Percentiles rank a stretch among this genome's conserved stretches.
Conservation (phyloP, 2,329 filamentous ascomycete species). For the Penicillium sclerotigenum region DNA sequence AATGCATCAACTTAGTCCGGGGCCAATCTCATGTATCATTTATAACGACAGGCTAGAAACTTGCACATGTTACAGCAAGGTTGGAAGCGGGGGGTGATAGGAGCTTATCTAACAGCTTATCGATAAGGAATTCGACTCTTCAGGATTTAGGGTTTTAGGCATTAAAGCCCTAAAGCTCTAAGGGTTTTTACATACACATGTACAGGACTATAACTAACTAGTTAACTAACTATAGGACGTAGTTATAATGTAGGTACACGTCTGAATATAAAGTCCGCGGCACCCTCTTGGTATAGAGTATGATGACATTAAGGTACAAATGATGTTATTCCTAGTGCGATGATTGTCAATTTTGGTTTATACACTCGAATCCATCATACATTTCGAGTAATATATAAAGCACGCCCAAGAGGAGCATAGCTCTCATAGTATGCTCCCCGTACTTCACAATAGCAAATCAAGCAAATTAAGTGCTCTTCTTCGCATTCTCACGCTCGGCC, state of each 20-base stretch:
- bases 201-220: too few species aligned
- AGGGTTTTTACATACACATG: too few species aligned
- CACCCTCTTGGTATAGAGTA: too few species aligned
- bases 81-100: neutral
- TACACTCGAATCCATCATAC: neutral
- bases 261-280: too few species aligned
- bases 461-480: constrained; percentile 39
- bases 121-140: neutral
- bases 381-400: neutral
- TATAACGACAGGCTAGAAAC: too few species aligned
- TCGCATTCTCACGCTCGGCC: constrained; percentile 71
- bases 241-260: too few species aligned
- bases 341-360: neutral
- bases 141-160: too few species aligned
- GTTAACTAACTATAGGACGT: too few species aligned
- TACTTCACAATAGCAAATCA: neutral
- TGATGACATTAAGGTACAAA: too few species aligned
- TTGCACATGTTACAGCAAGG: too few species aligned
- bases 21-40: too few species aligned
- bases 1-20: neutral
- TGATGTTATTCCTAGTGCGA: neutral
- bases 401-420: neutral
- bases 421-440: neutral
- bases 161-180: too few species aligned
- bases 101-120: neutral